Base-by-base conservation (phyloP, 495 filamentous ascomycete species). In the Aspergillus haitiensis region DNA sequence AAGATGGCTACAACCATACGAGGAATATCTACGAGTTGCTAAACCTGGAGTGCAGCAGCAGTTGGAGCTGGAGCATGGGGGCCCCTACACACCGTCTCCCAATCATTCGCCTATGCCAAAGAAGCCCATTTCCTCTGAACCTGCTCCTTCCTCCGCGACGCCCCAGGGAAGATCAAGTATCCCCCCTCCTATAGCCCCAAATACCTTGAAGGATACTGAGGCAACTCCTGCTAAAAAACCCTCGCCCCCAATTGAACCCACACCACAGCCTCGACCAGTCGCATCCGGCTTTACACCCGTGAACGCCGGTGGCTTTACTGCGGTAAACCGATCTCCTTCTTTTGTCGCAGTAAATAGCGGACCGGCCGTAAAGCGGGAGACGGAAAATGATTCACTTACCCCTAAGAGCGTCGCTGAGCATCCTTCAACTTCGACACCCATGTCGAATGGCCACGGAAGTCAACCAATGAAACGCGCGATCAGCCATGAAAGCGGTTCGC, bases 41-140 rank as follows among this genome's bases (percentile, higher is more conserved):
- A 99, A 97, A 72, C 94, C 95, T 6, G 90, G 92, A n/a, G 92
- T 99, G 2, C 93, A 97, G 63, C 91, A 96, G 70, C 91, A 96
- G 71, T 80, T 97, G 32, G 95, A 99, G 67, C 81, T 89, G 36
- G 92, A 97, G 71, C 89, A 96, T 70, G 95, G 95, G 64, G 94
- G 94, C 2, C 93, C 93, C 12, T 85, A 92, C 48, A 97, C 93
- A 0, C 93, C 94, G 10, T 96, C 93, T n/a, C 91, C 93, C 5
- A 88, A 86, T 9, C 85, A 84, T 16, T 96, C 91, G 37, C 92
- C 93, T 9, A 80, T 93, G 71, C 62, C 63, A 27, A 96, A 96
- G 72, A 88, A 87, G 62, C 69, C 73, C 6, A 47, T 67, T 2
- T 82, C 86, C 2, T 80, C 83, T 15, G 82, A 87, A 49, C 81